Percentiles rank a stretch among this genome's conserved stretches.
Evolutionary conservation across 2,329 filamentous ascomycete species (phyloP).

Genomic region (Beauveria pseudobassiana): DNA sequence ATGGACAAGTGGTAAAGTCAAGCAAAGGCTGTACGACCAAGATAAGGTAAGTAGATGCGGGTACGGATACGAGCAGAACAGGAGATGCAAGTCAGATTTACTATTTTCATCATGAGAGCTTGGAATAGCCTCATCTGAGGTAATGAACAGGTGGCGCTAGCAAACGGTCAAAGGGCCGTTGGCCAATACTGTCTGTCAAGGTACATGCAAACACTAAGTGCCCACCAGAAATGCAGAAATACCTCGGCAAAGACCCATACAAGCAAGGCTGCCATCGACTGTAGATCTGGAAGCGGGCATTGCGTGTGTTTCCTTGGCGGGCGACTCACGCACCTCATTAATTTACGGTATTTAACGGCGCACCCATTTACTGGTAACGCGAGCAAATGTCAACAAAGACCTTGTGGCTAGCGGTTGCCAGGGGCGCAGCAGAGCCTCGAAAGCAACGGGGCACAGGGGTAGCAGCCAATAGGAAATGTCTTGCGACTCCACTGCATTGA

Average conservation of each 20-base stretch:
- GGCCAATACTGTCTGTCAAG: too few relatives aligned
- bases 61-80: background rate
- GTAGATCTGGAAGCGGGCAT: background rate
- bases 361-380: background rate
- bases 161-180: background rate
- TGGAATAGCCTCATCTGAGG: background rate
- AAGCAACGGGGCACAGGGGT: background rate
- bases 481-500: background rate
- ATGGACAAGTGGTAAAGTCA: background rate
- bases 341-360: too few relatives aligned
- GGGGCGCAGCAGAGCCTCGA: constrained; percentile 4
- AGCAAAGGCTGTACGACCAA: background rate
- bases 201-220: background rate
- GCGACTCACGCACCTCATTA: too few relatives aligned
- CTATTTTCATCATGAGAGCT: background rate
- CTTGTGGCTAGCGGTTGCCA: constrained; percentile 8
- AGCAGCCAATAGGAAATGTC: background rate
- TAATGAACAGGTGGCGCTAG: background rate
- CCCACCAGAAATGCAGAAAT: background rate
- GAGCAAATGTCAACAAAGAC: constrained; percentile 10
- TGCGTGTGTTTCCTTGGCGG: too few relatives aligned
- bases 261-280: background rate
- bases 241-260: constrained; percentile 1
- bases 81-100: background rate
- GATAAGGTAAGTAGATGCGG: background rate